Conservation (phyloP, 148 eudicot genomes). For the Amaranthus palmeri region DNA sequence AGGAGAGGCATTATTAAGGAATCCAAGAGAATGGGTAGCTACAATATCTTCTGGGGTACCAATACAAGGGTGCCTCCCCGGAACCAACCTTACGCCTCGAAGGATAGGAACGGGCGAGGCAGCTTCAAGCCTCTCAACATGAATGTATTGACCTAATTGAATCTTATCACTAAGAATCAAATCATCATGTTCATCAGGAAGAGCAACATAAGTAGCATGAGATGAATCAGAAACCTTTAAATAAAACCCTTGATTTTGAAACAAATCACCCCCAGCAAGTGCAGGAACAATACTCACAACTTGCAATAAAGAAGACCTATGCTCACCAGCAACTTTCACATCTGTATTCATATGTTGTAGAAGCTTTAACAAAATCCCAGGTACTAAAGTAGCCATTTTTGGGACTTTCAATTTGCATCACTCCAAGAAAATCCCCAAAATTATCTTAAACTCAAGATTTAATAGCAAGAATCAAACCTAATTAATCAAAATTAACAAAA, state of each 20-base stretch:
- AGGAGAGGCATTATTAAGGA: slow-evolving; percentile 45
- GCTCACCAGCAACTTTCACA: slow-evolving; percentile 80
- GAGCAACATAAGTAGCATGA: slow-evolving; percentile 89
- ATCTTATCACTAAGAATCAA: slow-evolving; percentile 77
- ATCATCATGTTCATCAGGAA: slow-evolving; percentile 87
- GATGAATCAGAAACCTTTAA: slow-evolving; percentile 93
- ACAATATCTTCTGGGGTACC: slow-evolving; percentile 90
- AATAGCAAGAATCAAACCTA: slow-evolving; percentile 15
- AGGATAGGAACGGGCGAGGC: slow-evolving; percentile 84
- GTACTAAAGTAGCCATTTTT: slow-evolving; percentile 76
- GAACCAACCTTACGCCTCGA: slow-evolving; percentile 70
- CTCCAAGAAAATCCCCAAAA: slow-evolving; percentile 26
- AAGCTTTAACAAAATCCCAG: slow-evolving; percentile 78
- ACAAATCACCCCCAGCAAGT: slow-evolving; percentile 75
- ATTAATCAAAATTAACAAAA: slow-evolving; percentile 12
- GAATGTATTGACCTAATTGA: slow-evolving; percentile 86
- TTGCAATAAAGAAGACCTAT: slow-evolving; percentile 78
- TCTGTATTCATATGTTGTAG: slow-evolving; percentile 87
- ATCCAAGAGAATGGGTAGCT: slow-evolving; percentile 68
- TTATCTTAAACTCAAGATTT: slow-evolving; percentile 18
- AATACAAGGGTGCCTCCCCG: slow-evolving; percentile 84
- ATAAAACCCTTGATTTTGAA: slow-evolving; percentile 83
- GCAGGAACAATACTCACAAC: slow-evolving; percentile 93
- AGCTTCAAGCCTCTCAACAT: slow-evolving; percentile 70
- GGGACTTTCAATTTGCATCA: slow-evolving; percentile 43